phyloP scores from a whole-genome alignment of 805 yeast species.

The Yarrowia yakushimensis region DNA sequence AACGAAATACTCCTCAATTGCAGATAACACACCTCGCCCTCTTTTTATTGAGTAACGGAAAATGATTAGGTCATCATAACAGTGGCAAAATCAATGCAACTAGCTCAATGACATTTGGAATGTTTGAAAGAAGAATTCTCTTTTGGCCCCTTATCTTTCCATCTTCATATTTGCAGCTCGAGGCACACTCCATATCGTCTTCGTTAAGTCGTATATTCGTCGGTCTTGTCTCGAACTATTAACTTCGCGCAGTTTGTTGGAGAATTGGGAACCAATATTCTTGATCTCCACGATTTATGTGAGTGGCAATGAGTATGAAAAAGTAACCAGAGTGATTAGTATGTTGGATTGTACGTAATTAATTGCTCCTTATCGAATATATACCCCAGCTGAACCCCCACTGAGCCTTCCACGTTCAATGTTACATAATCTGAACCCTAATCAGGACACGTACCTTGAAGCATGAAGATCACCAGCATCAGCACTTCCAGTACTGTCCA shows the following conservation, averaged over 20 bases:
- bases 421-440: constrained; percentile 18
- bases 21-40: too few species aligned
- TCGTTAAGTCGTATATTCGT: neutral
- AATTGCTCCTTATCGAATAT: too few species aligned
- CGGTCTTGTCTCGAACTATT: too few species aligned
- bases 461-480: constrained; percentile 3
- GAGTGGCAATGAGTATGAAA: too few species aligned
- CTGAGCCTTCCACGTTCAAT: neutral
- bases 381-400: neutral
- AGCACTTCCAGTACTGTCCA: neutral
- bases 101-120: neutral
- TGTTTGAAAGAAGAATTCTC: neutral
- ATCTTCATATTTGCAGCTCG: neutral
- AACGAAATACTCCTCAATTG: too few species aligned
- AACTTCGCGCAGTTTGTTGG: too few species aligned
- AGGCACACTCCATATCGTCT: neutral
- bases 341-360: too few species aligned
- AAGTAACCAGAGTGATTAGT: too few species aligned
- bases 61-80: neutral
- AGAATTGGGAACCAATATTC: too few species aligned
- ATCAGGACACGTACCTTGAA: constrained; percentile 18
- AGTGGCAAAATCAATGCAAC: neutral
- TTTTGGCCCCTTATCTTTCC: neutral
- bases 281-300: too few species aligned
- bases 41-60: neutral